Evolutionary conservation across 371 early-diverging fungal genomes (phyloP), one percentile per base, ranked within the genome.

Genomic region (Mucor plumbeus): DNA sequence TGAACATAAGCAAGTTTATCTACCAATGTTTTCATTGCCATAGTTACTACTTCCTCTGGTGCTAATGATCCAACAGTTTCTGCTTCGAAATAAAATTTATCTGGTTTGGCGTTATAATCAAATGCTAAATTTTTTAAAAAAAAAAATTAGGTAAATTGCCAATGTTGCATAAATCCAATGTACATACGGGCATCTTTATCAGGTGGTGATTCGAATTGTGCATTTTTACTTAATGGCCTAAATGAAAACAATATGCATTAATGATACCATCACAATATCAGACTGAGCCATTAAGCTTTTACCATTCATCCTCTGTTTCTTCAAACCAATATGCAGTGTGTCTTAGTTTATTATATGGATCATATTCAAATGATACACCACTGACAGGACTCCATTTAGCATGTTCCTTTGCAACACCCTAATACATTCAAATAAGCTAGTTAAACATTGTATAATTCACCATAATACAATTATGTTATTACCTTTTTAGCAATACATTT

Each of bases 311-410:
- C 61, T 89, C 87, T 38, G 85, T 82, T 75, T 95, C 92, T 72
- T 99, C 99, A 69, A 89, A 86, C 99, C 99, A 99, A 76, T 95
- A 97, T 33, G 88, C 87, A 9, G 98, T 92, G 72, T 99, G 98
- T 59, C 95, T 79, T 60, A 97, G 75, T 67, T 89, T 91, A 82
- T 99, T 99, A 77, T 97, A 91, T 54, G 95, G 96, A 75, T 99
- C 99, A 72, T 99, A 99, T 72, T 97, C 97, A 78, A 97, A 99
- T 1, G 92, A 87, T 5, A 99, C 91, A 13, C 92, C 98, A 65
- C 93, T 87, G 35, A 95, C 94, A 35, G 99, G 99, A 64, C 93
- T 93, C 99, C 99, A 99, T 76, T 99, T 99, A 33, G 99, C 94
- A 81, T 99, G 99, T 67, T 96, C 97, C 77, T 99, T 98, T 21